Evolutionary conservation across 192 early-diverging fungal species (phyloP).

Genomic region (Neocallimastix lanati): DNA sequence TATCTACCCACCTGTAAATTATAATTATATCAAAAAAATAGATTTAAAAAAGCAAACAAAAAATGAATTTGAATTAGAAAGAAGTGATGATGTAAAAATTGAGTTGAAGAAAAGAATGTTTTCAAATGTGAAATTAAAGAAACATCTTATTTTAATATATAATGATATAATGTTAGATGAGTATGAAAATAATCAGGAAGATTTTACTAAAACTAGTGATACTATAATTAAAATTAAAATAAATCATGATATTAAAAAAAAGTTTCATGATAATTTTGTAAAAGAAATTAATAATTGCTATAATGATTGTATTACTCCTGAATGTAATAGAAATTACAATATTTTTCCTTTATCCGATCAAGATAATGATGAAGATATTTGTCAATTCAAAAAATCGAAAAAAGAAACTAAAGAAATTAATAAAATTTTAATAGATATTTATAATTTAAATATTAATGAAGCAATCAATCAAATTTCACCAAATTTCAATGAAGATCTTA

Average conservation of each 20-base stretch:
- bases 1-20: neutral
- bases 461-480: no score
- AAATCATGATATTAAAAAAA: neutral
- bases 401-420: neutral
- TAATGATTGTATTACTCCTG: neutral
- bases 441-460: neutral
- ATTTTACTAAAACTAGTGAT: neutral
- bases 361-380: neutral
- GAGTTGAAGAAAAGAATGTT: neutral
- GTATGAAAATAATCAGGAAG: neutral
- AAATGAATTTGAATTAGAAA: neutral
- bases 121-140: neutral
- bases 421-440: neutral
- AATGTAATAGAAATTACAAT: neutral
- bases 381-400: neutral
- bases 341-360: neutral
- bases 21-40: no score
- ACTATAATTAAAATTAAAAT: neutral
- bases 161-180: neutral
- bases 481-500: neutral
- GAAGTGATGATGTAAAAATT: neutral
- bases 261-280: neutral
- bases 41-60: neutral
- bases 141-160: neutral
- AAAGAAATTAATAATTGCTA: neutral